Evolutionary conservation across 2,329 filamentous ascomycete species (phyloP).

Genomic region (Botrytis tulipae): DNA sequence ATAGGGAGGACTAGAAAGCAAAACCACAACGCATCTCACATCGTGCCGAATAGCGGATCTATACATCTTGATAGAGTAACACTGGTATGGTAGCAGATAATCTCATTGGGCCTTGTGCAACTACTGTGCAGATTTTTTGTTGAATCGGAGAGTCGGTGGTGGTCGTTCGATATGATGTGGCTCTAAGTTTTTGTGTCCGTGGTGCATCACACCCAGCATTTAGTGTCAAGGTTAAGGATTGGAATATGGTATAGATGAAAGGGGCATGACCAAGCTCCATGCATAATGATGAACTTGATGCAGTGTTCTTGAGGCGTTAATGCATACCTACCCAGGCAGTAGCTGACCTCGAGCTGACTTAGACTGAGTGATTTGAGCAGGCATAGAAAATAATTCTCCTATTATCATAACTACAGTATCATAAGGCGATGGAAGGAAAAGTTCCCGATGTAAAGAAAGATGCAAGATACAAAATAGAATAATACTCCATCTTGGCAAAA

Average conservation of each 20-base stretch:
- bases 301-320: background rate
- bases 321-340: background rate
- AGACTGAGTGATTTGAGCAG: background rate
- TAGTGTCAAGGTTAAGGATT: background rate
- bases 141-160: background rate
- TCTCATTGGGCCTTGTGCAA: background rate
- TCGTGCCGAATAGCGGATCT: background rate
- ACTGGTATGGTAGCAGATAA: background rate
- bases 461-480: background rate
- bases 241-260: background rate
- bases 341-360: background rate
- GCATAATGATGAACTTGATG: background rate
- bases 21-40: background rate
- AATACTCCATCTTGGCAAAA: background rate
- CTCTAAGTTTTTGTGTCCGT: background rate
- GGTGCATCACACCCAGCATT: background rate
- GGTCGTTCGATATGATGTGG: background rate
- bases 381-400: background rate
- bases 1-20: background rate
- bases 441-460: background rate
- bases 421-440: background rate
- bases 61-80: background rate
- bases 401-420: background rate
- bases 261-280: background rate
- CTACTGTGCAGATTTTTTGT: background rate